Conservation (phyloP, 2,329 filamentous ascomycete species). For the Verticillium dahliae region DNA sequence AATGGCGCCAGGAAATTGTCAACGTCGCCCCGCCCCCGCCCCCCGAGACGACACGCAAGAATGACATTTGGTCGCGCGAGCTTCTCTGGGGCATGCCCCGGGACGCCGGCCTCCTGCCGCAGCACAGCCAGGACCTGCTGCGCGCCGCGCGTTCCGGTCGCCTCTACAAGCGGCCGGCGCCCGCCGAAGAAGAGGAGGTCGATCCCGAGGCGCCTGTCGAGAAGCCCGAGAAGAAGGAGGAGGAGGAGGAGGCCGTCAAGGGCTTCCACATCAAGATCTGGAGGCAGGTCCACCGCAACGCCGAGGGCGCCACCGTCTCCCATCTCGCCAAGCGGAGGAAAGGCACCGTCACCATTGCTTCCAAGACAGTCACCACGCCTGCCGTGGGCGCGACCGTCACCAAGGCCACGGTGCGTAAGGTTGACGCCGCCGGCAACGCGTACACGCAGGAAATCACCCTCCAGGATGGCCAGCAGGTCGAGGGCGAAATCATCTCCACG, state of each 20-base stretch:
- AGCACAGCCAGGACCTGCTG: conserved; percentile 76
- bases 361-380: conserved; percentile 38
- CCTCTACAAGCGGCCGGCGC: conserved; percentile 65
- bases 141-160: conserved; percentile 72
- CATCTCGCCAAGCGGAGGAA: conserved; percentile 57
- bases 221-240: conserved; percentile 56
- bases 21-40: conserved; percentile 60
- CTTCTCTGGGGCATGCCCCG: conserved; percentile 76
- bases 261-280: conserved; percentile 53
- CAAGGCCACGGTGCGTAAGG: conserved; percentile 71
- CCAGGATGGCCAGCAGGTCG: conserved; percentile 69
- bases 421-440: conserved; percentile 73
- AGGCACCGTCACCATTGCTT: conserved; percentile 50
- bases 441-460: conserved; percentile 81
- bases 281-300: conserved; percentile 55
- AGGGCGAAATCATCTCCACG: conserved; percentile 71
- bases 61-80: conserved; percentile 68
- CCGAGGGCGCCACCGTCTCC: conserved; percentile 45
- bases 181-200: conserved; percentile 52
- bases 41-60: conserved; percentile 55
- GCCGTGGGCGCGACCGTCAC: conserved; percentile 53
- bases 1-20: conserved; percentile 74
- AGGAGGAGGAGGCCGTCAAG: conserved; percentile 50
- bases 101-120: conserved; percentile 70
- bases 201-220: conserved; percentile 42